Conservation (phyloP, 352 stramenopile species). For the Phytophthora ohioensis region DNA sequence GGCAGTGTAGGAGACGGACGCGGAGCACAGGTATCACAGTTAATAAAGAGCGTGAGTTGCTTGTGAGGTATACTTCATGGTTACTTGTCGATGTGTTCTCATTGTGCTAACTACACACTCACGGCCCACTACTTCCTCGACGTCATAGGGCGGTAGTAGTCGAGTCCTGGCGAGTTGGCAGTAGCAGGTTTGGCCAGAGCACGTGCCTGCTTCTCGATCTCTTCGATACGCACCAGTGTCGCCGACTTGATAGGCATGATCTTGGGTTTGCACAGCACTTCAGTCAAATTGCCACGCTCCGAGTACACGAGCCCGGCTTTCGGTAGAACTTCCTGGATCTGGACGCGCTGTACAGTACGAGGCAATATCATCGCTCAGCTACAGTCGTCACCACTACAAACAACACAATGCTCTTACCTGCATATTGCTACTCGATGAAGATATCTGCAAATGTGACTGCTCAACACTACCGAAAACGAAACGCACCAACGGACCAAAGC, state of each 20-base stretch:
- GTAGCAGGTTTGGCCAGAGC: constrained; percentile 41
- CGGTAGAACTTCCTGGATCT: constrained; percentile 87
- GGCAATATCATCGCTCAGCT: neutral
- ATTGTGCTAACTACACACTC: too few species aligned
- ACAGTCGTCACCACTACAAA: neutral
- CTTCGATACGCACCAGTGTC: constrained; percentile 85
- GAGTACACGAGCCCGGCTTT: constrained; percentile 92
- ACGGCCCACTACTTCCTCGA: constrained; percentile 11
- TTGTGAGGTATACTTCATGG: too few species aligned
- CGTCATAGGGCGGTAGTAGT: constrained; percentile 30
- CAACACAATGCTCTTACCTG: constrained; percentile 23
- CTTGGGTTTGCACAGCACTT: constrained; percentile 92
- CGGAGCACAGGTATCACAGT: constrained; percentile 8
- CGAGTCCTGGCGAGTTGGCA: constrained; percentile 17
- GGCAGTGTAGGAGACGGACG: neutral
- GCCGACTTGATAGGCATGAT: constrained; percentile 92
- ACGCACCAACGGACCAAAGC: constrained; percentile 6
- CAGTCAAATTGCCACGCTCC: constrained; percentile 83
- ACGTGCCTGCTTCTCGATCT: constrained; percentile 82
- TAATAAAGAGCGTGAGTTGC: constrained; percentile 16
- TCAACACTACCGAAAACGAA: constrained; percentile 7
- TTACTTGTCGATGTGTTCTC: neutral
- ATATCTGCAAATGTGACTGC: constrained; percentile 20
- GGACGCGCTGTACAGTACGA: constrained; percentile 54
- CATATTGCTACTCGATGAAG: constrained; percentile 17